Percentiles rank a stretch among this genome's conserved stretches.
These are phyloP conservation scores for Mycena albidolilacea DNA, from an alignment of 768 basidiomycete genomes.

Conservation along the genomic window DNA sequence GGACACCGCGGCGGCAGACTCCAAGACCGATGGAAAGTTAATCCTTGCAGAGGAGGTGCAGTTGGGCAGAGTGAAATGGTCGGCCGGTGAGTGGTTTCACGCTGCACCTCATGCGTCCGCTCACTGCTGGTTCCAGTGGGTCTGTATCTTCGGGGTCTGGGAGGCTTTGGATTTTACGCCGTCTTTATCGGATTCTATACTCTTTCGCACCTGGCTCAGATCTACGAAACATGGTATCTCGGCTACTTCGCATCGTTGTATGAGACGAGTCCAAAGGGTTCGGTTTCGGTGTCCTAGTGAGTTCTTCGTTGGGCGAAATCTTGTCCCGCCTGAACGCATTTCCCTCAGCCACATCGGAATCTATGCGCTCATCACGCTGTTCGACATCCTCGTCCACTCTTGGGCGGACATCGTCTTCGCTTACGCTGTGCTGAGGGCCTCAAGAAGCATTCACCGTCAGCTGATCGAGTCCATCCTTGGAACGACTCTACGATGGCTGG, in stretches of 20 bases:
- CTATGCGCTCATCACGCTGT: conserved; percentile 17
- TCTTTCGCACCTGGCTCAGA: conserved; percentile 26
- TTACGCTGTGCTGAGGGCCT: conserved; percentile 40
- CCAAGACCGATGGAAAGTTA: conserved; percentile 55
- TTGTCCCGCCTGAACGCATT: neutral
- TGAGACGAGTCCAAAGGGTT: conserved; percentile 41
- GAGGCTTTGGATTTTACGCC: conserved; percentile 41
- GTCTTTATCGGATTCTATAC: conserved; percentile 34
- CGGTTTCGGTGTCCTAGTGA: conserved; percentile 33
- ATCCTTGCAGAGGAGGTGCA: conserved; percentile 64
- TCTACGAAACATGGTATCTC: conserved; percentile 44
- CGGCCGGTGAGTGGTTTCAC: conserved; percentile 27
- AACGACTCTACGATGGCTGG: conserved; percentile 59
- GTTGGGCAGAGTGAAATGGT: conserved; percentile 61
- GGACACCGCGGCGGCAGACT: neutral
- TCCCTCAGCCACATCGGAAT: conserved; percentile 30
- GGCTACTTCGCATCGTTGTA: conserved; percentile 44
- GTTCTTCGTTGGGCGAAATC: conserved; percentile 30
- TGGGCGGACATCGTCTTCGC: conserved; percentile 32
- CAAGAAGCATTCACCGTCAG: conserved; percentile 29
- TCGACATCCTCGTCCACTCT: conserved; percentile 20
- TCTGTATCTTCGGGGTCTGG: conserved; percentile 43
- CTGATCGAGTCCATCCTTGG: conserved; percentile 50
- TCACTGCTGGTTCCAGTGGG: conserved; percentile 37
- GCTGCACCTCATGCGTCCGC: too few relatives aligned